These are phyloP conservation scores for Sisymbrium altissimum DNA, from an alignment of 345 rosid genomes.

Conservation along the genomic window DNA sequence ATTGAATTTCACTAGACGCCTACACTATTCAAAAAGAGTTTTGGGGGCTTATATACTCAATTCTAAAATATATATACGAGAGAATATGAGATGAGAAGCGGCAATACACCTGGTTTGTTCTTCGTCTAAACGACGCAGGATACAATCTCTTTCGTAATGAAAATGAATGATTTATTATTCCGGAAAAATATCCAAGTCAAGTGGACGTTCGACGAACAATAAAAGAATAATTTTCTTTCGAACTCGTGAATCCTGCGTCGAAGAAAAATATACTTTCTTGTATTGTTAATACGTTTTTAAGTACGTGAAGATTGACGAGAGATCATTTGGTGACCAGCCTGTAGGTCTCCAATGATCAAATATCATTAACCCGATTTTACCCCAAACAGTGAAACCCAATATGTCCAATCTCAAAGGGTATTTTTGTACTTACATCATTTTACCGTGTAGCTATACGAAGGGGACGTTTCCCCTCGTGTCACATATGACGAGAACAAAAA, in stretches of 20 bases:
- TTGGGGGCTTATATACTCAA: neutral
- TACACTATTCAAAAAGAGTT: neutral
- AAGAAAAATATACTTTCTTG: no score
- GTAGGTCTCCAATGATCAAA: constrained; percentile 23
- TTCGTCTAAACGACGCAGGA: constrained; percentile 3
- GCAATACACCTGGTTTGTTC: neutral
- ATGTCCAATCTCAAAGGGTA: neutral
- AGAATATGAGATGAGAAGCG: neutral
- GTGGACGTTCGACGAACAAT: neutral
- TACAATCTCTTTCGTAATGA: constrained; percentile 15
- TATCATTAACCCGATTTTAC: neutral
- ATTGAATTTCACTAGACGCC: neutral
- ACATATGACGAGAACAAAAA: no score
- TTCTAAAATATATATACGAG: no score
- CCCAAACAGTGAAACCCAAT: neutral
- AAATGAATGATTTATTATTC: neutral
- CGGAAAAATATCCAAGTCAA: neutral
- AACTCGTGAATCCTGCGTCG: no score
- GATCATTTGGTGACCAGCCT: constrained; percentile 25
- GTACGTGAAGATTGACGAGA: constrained; percentile 17
- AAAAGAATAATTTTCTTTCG: neutral
- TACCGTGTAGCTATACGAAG: constrained; percentile 19
- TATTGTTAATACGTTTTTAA: neutral
- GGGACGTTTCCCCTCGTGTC: constrained; percentile 1
- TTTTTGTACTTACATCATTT: neutral